Evolutionary conservation across 768 basidiomycete genomes (phyloP).

Genomic region (Lactarius tabidus): DNA sequence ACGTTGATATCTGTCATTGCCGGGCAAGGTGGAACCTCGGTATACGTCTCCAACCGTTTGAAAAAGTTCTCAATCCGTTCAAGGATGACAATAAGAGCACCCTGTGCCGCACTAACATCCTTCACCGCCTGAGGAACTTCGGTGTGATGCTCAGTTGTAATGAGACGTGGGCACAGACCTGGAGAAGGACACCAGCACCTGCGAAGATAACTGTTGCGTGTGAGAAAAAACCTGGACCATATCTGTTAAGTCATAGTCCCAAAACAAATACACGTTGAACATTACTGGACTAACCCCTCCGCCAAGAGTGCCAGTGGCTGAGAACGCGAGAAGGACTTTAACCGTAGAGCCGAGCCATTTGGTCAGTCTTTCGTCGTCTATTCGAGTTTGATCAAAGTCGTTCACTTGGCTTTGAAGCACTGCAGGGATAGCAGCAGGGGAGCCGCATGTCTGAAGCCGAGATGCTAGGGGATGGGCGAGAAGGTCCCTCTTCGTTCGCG

Average conservation of each 20-base stretch:
- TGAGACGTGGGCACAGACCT: neutral
- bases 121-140: neutral
- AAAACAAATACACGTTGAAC: neutral
- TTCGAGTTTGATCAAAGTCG: neutral
- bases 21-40: neutral
- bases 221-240: neutral
- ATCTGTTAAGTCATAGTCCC: neutral
- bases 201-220: neutral
- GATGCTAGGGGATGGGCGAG: neutral
- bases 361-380: neutral
- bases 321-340: slow-evolving; percentile 3
- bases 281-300: neutral
- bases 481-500: neutral
- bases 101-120: neutral
- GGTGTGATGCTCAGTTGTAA: neutral
- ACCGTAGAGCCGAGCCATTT: neutral
- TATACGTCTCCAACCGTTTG: neutral
- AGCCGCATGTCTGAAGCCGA: neutral
- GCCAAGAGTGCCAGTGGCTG: neutral
- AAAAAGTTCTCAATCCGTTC: neutral
- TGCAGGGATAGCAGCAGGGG: neutral
- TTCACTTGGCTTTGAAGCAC: neutral
- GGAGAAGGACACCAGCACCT: neutral
- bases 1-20: neutral
- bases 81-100: neutral